Percentiles rank a stretch among this genome's conserved stretches.
These are phyloP conservation scores for Silene coronaria DNA, from an alignment of 179 eudicot species.

Conservation along the genomic window DNA sequence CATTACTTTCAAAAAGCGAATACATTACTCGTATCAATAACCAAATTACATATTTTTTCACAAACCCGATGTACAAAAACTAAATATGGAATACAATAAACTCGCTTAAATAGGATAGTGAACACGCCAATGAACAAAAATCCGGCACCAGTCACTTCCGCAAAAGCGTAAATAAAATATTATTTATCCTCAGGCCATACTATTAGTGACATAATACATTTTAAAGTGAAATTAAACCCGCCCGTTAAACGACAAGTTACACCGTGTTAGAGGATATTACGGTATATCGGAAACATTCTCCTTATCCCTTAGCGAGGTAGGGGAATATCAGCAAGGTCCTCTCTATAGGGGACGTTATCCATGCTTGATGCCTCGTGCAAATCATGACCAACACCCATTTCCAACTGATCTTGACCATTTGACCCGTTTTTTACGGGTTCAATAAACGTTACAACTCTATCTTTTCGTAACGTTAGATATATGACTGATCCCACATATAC, in stretches of 20 bases:
- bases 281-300: too few species aligned
- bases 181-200: too few species aligned
- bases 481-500: constrained; percentile 43
- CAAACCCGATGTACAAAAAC: neutral
- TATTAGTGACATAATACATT: too few species aligned
- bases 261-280: too few species aligned
- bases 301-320: constrained; percentile 27
- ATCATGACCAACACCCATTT: constrained; percentile 21
- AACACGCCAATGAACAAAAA: too few species aligned
- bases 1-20: too few species aligned
- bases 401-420: constrained; percentile 26
- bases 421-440: constrained; percentile 34
- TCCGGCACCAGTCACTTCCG: too few species aligned
- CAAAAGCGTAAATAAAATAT: too few species aligned
- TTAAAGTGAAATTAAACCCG: too few species aligned
- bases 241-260: too few species aligned
- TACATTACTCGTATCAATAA: too few species aligned
- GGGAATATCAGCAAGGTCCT: constrained; percentile 58
- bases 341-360: constrained; percentile 38
- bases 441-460: constrained; percentile 46
- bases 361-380: constrained; percentile 7
- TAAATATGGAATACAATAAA: neutral
- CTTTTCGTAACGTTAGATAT: constrained; percentile 60
- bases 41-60: neutral
- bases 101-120: neutral